Conservation (phyloP, 306 rosid species). For the Hylodesmum podocarpum region DNA sequence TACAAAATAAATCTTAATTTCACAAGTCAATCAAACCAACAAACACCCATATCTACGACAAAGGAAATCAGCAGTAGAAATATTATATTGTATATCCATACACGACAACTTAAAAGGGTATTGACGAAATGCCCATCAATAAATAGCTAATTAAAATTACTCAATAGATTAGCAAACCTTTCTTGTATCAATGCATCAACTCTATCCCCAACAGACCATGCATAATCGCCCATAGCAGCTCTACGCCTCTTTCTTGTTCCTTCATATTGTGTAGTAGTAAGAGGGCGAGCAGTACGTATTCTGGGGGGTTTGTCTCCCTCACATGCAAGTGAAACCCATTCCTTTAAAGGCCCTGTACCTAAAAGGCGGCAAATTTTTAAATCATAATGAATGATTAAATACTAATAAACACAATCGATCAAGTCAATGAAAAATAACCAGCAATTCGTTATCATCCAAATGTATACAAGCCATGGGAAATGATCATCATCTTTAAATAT, state of each 20-base stretch:
- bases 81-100: not conserved
- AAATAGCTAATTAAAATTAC: not conserved
- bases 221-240: conserved; percentile 74
- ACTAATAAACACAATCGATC: not conserved
- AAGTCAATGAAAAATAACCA: not conserved
- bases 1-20: not conserved
- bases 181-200: conserved; percentile 89
- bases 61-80: not conserved
- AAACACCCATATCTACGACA: not conserved
- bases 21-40: conserved; percentile 6
- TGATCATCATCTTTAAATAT: not conserved
- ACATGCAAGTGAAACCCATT: conserved; percentile 73
- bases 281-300: conserved; percentile 76
- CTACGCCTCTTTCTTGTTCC: conserved; percentile 97
- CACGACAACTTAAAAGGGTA: not conserved
- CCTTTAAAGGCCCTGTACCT: conserved; percentile 72
- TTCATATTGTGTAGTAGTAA: conserved; percentile 56
- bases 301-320: conserved; percentile 70
- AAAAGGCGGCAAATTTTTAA: conserved; percentile 11
- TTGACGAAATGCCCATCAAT: not conserved
- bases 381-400: not conserved
- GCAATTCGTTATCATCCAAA: not conserved
- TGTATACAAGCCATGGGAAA: conserved; percentile 6
- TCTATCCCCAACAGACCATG: conserved; percentile 95
- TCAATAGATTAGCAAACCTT: conserved; percentile 52